A percentile compares a stretch with the other conserved stretches of the same genome.
Evolutionary conservation across 2,329 filamentous ascomycete species (phyloP).

Genomic region (Lachnellula suecica): DNA sequence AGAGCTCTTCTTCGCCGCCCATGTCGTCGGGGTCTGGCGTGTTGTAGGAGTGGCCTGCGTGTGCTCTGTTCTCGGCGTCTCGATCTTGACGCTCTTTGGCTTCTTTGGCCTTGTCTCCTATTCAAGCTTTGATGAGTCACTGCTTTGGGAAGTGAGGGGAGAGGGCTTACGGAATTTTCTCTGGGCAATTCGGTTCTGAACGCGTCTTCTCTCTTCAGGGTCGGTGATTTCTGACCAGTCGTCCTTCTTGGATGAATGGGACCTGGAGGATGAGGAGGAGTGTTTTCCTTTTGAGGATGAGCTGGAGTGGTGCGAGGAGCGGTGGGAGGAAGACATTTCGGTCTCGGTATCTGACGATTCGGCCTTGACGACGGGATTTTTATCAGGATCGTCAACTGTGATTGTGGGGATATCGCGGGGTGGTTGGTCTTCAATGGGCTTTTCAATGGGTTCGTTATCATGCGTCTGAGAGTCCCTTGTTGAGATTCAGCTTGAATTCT

Average conservation of each 20-base stretch:
- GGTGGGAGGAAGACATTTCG: constrained; percentile 31
- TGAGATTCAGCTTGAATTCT: constrained; percentile 13
- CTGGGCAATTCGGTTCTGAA: constrained; percentile 76
- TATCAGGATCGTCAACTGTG: constrained; percentile 26
- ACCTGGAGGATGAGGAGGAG: constrained; percentile 35
- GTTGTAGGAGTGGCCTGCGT: constrained; percentile 64
- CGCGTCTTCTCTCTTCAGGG: constrained; percentile 68
- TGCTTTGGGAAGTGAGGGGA: not conserved
- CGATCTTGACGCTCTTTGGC: constrained; percentile 65
- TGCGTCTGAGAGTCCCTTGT: constrained; percentile 23
- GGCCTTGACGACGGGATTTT: constrained; percentile 17
- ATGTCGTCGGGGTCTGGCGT: constrained; percentile 59
- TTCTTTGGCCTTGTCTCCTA: constrained; percentile 70
- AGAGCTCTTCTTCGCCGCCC: constrained; percentile 50
- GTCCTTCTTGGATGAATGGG: constrained; percentile 44
- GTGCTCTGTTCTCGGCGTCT: constrained; percentile 60
- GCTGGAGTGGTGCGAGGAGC: constrained; percentile 25
- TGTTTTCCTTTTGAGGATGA: constrained; percentile 24
- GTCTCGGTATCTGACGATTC: constrained; percentile 26
- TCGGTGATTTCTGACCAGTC: constrained; percentile 72
- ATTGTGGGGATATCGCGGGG: constrained; percentile 20
- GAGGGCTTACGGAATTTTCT: constrained; percentile 67
- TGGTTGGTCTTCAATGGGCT: constrained; percentile 8
- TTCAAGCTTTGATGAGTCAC: not conserved
- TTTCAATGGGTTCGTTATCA: constrained; percentile 19